A percentile compares a stretch with the other conserved stretches of the same genome.
Conservation (phyloP, 176 grass and related monocot species). For the Oryza rufipogon region DNA sequence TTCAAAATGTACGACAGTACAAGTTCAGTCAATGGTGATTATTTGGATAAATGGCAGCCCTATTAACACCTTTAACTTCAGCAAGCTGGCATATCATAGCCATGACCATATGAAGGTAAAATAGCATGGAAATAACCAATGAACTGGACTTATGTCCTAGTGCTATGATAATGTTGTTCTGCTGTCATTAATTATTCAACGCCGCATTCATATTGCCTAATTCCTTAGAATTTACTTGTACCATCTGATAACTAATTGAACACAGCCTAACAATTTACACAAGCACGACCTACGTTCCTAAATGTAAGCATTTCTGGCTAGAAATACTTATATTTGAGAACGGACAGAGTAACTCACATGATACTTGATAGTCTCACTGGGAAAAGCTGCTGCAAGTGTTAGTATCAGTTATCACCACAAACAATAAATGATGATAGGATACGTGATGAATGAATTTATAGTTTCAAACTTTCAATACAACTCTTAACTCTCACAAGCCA, state of each 20-base stretch:
- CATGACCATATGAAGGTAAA: slow-evolving; percentile 5
- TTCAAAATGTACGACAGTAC: background rate
- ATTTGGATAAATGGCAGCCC: background rate
- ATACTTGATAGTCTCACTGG: background rate
- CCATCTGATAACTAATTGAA: slow-evolving; percentile 18
- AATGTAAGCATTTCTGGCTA: no score
- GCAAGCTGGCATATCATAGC: background rate
- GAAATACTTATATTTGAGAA: no score
- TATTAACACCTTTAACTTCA: slow-evolving; percentile 16
- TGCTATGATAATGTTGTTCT: background rate
- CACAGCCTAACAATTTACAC: background rate
- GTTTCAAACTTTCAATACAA: background rate
- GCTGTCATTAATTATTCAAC: background rate
- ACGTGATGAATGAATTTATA: background rate
- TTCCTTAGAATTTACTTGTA: background rate
- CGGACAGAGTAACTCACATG: background rate
- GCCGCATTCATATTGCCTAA: background rate
- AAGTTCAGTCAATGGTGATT: background rate
- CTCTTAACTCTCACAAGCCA: background rate
- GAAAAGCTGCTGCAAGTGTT: background rate
- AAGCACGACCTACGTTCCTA: no score
- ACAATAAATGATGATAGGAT: background rate
- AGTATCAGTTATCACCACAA: background rate
- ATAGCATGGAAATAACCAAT: slow-evolving; percentile 19
- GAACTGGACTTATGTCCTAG: background rate